Base-by-base conservation (phyloP, 345 rosid genomes). In the Hibiscus tridactylites region DNA sequence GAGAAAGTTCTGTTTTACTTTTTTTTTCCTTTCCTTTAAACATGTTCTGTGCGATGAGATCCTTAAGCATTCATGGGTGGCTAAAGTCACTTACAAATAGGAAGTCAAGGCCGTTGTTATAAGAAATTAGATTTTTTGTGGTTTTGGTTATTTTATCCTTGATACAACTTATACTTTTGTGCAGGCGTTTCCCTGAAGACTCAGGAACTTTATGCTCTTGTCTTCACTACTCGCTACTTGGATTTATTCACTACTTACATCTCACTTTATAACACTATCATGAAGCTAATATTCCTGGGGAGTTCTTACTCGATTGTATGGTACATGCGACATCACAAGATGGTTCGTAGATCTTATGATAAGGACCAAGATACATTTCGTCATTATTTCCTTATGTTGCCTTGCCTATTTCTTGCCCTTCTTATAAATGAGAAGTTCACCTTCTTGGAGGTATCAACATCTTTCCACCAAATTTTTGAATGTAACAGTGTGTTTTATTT, bases 271-370 rank as follows among this genome's bases (percentile, higher is more conserved):
- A 93, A 93, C 68, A 89, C 94, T 2, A 44, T 70, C 50, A 93
- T 89, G 98, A 93, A 91, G 85, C 47, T 93, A 76, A 82, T 93
- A 64, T 93, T 89, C 72, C 70, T 93, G 78, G 96, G 88, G 42
- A 93, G 94, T 79, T 88, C 98, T 1, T 82, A 86, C 68, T 91
- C 88, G 1, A 91, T 93, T 65, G 91, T 93, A 74, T 93, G 97
- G 98, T 93, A 93, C 76, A 93, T 93, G 71, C 84, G 85, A 81
- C 75, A 75, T 75, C 97, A 91, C 74, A 91, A 86, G 82, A 74
- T 87, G 33, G 97, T 91, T 44, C 82, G 83, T 15, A 81, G 92
- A 77, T 89, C 98, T 68, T 89, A 93, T 47, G 91, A 90, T 54
- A 90, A 77, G 69, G 91, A 82, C 61, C 93, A 91, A 71, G 96